A percentile compares a stretch with the other conserved stretches of the same genome.
Conservation (phyloP, 148 eudicot species). For the Silene uniflora region DNA sequence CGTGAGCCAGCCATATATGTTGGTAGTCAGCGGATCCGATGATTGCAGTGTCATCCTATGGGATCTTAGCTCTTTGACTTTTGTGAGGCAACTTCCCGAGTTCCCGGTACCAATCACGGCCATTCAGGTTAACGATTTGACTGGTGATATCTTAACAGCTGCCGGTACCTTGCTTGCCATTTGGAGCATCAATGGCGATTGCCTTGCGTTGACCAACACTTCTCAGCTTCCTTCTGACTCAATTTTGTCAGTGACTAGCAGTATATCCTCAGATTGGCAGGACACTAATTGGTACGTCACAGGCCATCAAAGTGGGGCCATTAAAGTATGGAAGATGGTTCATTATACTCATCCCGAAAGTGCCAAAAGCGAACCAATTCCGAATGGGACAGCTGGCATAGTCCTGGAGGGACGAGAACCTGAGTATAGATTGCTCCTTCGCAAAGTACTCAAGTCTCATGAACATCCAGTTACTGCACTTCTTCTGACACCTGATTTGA, state of each 20-base stretch:
- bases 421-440: slow-evolving; percentile 67
- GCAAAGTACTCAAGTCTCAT: slow-evolving; percentile 78
- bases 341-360: slow-evolving; percentile 49
- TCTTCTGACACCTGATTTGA: slow-evolving; percentile 65
- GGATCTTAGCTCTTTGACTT: slow-evolving; percentile 84
- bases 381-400: slow-evolving; percentile 40
- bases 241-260: slow-evolving; percentile 71
- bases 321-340: slow-evolving; percentile 89
- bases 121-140: slow-evolving; percentile 69
- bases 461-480: slow-evolving; percentile 87
- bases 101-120: slow-evolving; percentile 91
- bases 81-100: slow-evolving; percentile 83
- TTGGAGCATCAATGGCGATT: slow-evolving; percentile 93
- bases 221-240: slow-evolving; percentile 91
- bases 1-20: slow-evolving; percentile 93
- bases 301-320: slow-evolving; percentile 91
- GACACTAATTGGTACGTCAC: slow-evolving; percentile 90
- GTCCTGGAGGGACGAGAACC: slow-evolving; percentile 49
- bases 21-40: slow-evolving; percentile 89
- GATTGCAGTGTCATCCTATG: slow-evolving; percentile 82
- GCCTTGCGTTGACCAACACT: slow-evolving; percentile 80
- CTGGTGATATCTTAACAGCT: slow-evolving; percentile 81
- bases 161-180: slow-evolving; percentile 82
- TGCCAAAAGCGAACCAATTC: slow-evolving; percentile 33
- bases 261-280: slow-evolving; percentile 74